These are phyloP conservation scores for Tetracladium maxilliforme DNA, from an alignment of 2,329 filamentous ascomycete genomes.

Conservation along the genomic window DNA sequence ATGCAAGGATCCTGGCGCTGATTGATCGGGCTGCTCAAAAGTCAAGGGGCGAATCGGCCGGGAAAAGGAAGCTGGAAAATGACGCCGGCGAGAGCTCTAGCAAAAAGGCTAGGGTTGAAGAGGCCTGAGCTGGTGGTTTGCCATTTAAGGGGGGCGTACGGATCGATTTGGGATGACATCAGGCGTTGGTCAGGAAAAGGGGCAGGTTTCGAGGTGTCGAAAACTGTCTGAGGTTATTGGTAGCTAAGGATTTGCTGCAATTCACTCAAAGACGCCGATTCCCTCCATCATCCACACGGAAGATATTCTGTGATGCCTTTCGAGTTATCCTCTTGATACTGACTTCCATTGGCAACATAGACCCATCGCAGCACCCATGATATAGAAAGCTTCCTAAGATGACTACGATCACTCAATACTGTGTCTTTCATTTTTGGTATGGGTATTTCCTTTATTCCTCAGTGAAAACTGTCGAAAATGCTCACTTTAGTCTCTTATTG, in stretches of 20 bases:
- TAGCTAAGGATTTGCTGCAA: constrained; percentile 1
- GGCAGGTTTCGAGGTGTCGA: constrained; percentile 1
- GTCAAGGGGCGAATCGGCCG: constrained; percentile 24
- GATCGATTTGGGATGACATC: constrained; percentile 1
- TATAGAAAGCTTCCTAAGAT: too few relatives aligned
- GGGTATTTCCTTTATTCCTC: too few relatives aligned
- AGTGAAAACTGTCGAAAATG: too few relatives aligned
- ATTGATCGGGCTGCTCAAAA: constrained; percentile 13
- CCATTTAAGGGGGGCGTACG: constrained; percentile 2
- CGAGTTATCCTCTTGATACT: background rate
- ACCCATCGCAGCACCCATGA: too few relatives aligned
- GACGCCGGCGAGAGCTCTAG: constrained; percentile 29
- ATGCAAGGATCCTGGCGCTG: constrained; percentile 42
- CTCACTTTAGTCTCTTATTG: background rate
- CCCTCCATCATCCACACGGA: constrained; percentile 1
- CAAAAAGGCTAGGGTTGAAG: constrained; percentile 25
- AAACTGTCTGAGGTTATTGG: constrained; percentile 1
- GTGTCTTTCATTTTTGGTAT: too few relatives aligned
- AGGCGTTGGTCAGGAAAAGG: constrained; percentile 2
- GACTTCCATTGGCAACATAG: constrained; percentile 1
- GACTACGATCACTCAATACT: too few relatives aligned
- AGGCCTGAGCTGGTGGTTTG: constrained; percentile 12
- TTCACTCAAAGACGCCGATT: background rate
- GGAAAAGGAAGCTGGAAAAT: constrained; percentile 26
- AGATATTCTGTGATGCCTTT: too few relatives aligned